Evolutionary conservation across 495 filamentous ascomycete species (phyloP), one percentile per base, ranked within the genome.

Genomic region (Darksidea phi): DNA sequence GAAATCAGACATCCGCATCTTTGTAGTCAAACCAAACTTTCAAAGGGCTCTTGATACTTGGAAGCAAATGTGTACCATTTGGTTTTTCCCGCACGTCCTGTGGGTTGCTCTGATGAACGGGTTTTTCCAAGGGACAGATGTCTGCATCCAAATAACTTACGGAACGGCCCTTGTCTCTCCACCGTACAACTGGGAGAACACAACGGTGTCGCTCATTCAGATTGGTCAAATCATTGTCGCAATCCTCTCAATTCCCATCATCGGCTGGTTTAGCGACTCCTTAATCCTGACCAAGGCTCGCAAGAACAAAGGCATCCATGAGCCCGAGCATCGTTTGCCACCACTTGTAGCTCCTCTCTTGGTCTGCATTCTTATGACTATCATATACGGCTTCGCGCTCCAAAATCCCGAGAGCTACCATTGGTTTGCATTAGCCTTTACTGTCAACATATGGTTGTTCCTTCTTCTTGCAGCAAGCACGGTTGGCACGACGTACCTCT

Each of bases 31-130:
- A 12, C 48, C 62, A 21, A 48, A 59, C 17, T 65, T 24, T 15
- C 6, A 56, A 59, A 34, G 62, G 56, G 6, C 20, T 1, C 15
- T 45, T 2, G 41, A 6, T 21, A 17, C 21, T 15, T 36, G 23
- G 38, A 26, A 61, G 51, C 53, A 62, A 41, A 71, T 67, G 6
- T 64, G 66, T 18, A 49, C 66, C 45, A 56, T 73, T 2, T 61
- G 73, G 23, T 32, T 77, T 12, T 76, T 77, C 59, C 76, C 75
- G 0, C 75, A 75, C 38, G 71, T 77, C 17, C 57, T 77, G 38
- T 79, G 75, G 75, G 72, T 71, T 1, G 43, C 74, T 6, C 54
- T 69, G 18, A 58, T 77, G 1, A 74, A 77, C 25, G 75, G 75
- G 0, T 56, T 77, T 12, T 70, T 70, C 1, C 67, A 77, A 15